Evolutionary conservation across 768 basidiomycete genomes (phyloP).

Genomic region (Crassisporium funariophilum): DNA sequence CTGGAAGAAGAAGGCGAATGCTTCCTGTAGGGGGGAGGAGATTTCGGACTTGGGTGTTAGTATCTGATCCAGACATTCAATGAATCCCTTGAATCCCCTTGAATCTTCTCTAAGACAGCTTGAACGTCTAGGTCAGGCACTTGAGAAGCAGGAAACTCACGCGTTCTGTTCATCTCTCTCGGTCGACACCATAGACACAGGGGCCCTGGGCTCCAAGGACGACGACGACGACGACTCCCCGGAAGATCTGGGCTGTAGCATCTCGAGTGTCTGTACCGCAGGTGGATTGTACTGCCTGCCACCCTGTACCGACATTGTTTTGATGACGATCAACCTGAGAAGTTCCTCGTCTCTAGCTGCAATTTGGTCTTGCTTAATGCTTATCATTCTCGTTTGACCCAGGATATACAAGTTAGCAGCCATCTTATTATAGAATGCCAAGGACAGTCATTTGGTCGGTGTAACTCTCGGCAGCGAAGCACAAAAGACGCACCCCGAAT

Average conservation of each 20-base stretch:
- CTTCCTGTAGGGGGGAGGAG: neutral
- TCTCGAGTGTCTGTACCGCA: no score
- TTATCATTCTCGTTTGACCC: neutral
- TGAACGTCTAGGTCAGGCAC: neutral
- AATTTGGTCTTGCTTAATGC: neutral
- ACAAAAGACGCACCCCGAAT: neutral
- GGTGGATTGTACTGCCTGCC: neutral
- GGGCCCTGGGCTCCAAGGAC: no score
- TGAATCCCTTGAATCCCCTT: neutral
- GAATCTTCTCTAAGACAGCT: neutral
- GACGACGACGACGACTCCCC: no score
- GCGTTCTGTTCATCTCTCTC: no score
- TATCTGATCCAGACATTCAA: neutral
- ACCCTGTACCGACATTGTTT: neutral
- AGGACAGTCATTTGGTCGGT: neutral
- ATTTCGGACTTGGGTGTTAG: neutral
- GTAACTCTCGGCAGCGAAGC: no score
- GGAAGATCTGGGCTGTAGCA: no score
- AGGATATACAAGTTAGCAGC: neutral
- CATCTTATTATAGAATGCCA: neutral
- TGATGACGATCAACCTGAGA: neutral
- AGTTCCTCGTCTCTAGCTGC: neutral
- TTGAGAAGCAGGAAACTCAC: no score
- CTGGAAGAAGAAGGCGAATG: neutral
- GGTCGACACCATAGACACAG: no score